Evolutionary conservation across 106 monocot genomes (phyloP).

Genomic region (Vanilla planifolia): DNA sequence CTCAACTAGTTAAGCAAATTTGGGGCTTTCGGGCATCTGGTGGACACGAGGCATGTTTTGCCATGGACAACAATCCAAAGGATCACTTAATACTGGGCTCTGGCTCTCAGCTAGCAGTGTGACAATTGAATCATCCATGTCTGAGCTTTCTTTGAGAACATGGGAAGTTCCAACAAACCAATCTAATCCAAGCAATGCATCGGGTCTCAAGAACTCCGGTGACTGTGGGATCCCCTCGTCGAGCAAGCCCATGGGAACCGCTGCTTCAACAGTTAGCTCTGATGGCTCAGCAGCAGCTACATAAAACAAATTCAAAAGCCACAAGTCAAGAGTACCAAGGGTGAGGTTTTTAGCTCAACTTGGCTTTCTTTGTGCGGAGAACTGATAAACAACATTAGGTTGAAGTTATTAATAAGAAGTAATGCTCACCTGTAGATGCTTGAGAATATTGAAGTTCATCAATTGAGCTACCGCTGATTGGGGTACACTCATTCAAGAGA

Average conservation of each 20-base stretch:
- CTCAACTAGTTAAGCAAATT: too few species aligned
- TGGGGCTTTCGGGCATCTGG: slow-evolving; percentile 25
- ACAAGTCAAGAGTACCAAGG: not conserved
- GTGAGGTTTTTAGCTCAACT: too few species aligned
- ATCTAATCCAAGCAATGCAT: slow-evolving; percentile 17
- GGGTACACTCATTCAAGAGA: slow-evolving; percentile 22
- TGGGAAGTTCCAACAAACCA: slow-evolving; percentile 3
- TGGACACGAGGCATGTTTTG: slow-evolving; percentile 25
- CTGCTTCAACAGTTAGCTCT: not conserved
- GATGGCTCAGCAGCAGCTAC: slow-evolving; percentile 4
- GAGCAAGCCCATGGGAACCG: not conserved
- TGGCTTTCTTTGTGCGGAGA: too few species aligned
- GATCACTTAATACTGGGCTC: not conserved
- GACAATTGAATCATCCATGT: slow-evolving; percentile 1
- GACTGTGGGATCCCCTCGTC: not conserved
- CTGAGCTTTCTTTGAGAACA: not conserved
- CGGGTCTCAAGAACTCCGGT: slow-evolving; percentile 17
- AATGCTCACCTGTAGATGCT: slow-evolving; percentile 18
- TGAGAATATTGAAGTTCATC: slow-evolving; percentile 8
- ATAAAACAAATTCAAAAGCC: not conserved
- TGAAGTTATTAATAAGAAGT: not conserved
- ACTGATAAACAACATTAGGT: not conserved
- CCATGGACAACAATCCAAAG: slow-evolving; percentile 20
- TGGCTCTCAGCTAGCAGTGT: slow-evolving; percentile 7
- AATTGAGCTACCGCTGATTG: slow-evolving; percentile 20